Base-by-base conservation (phyloP, 2,329 filamentous ascomycete genomes). In the Ceratocystis papillata region DNA sequence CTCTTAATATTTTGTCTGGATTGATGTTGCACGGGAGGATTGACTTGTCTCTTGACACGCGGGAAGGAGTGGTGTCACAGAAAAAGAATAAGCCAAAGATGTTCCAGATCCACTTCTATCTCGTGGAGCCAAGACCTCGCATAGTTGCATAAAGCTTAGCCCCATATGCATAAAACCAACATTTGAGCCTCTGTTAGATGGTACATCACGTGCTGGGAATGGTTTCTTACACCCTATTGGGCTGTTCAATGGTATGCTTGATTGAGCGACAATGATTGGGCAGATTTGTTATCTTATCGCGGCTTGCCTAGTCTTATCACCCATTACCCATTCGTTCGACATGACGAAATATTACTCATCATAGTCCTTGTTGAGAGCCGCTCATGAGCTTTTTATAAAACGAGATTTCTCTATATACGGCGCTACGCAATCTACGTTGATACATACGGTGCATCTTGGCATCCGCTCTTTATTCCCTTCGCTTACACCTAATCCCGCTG, bases 291-390 rank as follows among this genome's bases (percentile, higher is more conserved):
- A 53, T 53, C 48, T 53, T 53, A 53, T 53, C 48, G 48, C 48
- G 20, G 17, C 20, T 6, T 53, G 48, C 0, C 12, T 15, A 15
- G 37, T 41, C 37, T 41, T 41, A 41, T 41, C 37, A 33, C 30
- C 30, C 30, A 6, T 33, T 33, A 33, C 30, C 30, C 30, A 6
- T 33, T 33, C 30, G 30, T 33, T n/a, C n/a, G 46, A 25, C 22
- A 28, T 53, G 48, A 53, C 48, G 48, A 53, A 8, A 28, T 53
- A 25, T 53, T 28, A 53, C 48, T 53, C 48, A 53, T 53, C 37
- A 41, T 41, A 15, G 37, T 41, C 37, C 5, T 41, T 10, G 8
- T 41, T 3, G 2, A 41, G 37, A 41, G 37, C 10, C 37, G 37
- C 3, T 15, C 3, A 12, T 41, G 10, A 41, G 4, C 37, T 12